phyloP scores from a whole-genome alignment of 257 asterid genomes.

The Rauvolfia tetraphylla region DNA sequence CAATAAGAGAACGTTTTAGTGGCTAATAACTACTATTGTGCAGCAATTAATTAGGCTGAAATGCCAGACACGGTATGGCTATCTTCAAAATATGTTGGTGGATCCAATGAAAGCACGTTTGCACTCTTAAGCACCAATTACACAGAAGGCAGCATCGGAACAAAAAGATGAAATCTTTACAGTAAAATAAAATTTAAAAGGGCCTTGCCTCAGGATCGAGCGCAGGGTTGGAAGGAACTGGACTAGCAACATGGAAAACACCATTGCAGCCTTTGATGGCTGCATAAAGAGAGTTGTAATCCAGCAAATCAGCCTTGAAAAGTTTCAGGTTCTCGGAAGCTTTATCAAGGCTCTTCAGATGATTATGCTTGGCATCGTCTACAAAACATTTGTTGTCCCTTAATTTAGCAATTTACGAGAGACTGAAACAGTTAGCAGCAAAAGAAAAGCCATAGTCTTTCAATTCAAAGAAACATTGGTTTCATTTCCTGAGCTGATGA shows the following conservation, averaged over 20 bases:
- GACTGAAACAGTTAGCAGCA: no score
- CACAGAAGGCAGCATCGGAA: neutral
- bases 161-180: neutral
- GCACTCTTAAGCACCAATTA: neutral
- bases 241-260: slow-evolving; percentile 81
- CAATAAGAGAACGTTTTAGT: no score
- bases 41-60: neutral
- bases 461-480: no score
- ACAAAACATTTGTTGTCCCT: slow-evolving; percentile 14
- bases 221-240: slow-evolving; percentile 58
- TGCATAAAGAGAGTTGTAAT: slow-evolving; percentile 51
- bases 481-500: no score
- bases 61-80: neutral
- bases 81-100: neutral
- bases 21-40: neutral
- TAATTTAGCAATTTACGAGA: no score
- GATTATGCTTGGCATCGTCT: slow-evolving; percentile 56
- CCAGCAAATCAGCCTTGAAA: slow-evolving; percentile 67
- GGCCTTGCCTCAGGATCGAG: slow-evolving; percentile 63
- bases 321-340: slow-evolving; percentile 53
- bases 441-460: no score
- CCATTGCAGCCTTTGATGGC: slow-evolving; percentile 71
- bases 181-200: neutral
- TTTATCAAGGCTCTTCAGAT: slow-evolving; percentile 50
- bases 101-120: neutral